A percentile compares a stretch with the other conserved stretches of the same genome.
phyloP scores from a whole-genome alignment of 805 yeast genomes.

The Kodamaea nitidulidarum region DNA sequence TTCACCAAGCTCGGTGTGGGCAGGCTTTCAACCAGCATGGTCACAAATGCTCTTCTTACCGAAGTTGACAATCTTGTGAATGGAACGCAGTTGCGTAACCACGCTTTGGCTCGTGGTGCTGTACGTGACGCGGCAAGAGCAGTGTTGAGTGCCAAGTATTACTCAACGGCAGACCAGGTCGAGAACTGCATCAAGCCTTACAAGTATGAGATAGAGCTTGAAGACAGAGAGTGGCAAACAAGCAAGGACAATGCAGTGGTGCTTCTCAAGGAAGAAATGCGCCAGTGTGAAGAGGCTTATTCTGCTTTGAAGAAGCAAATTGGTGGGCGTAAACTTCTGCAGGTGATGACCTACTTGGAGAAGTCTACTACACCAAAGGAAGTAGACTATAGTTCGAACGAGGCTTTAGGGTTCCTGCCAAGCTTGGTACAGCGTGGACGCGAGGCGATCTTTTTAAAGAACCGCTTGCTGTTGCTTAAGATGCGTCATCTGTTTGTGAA shows the following conservation, averaged over 20 bases:
- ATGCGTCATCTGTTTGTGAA: slow-evolving; percentile 71
- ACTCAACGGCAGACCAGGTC: slow-evolving; percentile 95
- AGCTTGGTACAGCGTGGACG: slow-evolving; percentile 72
- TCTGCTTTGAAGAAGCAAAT: slow-evolving; percentile 58
- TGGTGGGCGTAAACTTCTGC: slow-evolving; percentile 80
- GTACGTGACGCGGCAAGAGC: slow-evolving; percentile 81
- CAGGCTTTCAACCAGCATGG: slow-evolving; percentile 74
- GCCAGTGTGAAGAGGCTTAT: slow-evolving; percentile 70
- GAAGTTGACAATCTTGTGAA: slow-evolving; percentile 75
- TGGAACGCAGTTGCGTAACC: slow-evolving; percentile 71
- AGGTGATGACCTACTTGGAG: slow-evolving; percentile 72
- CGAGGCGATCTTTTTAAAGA: slow-evolving; percentile 75
- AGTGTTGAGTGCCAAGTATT: slow-evolving; percentile 73
- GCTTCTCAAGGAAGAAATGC: slow-evolving; percentile 76
- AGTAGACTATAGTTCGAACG: slow-evolving; percentile 47
- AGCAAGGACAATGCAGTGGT: slow-evolving; percentile 75
- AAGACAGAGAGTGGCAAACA: slow-evolving; percentile 86
- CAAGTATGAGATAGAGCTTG: slow-evolving; percentile 94
- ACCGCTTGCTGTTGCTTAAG: slow-evolving; percentile 63
- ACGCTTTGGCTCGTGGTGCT: slow-evolving; percentile 79
- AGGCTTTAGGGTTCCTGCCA: slow-evolving; percentile 80
- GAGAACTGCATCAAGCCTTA: slow-evolving; percentile 98
- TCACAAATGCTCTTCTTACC: slow-evolving; percentile 72
- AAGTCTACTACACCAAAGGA: slow-evolving; percentile 27
- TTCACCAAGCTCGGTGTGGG: slow-evolving; percentile 94